These are phyloP conservation scores for Prunus salicina DNA, from an alignment of 306 rosid species.

Conservation along the genomic window DNA sequence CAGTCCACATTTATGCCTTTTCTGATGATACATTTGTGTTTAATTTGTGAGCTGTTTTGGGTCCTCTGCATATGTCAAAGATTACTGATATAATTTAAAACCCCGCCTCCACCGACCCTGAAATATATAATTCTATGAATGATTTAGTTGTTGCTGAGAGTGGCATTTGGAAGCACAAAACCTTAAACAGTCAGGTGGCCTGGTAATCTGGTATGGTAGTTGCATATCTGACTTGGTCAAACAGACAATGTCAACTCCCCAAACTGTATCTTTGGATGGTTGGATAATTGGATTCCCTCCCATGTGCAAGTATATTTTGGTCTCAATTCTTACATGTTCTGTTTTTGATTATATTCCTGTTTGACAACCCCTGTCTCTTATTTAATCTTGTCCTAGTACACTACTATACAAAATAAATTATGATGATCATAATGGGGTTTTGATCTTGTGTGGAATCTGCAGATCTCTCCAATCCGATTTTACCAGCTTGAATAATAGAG, in stretches of 20 bases:
- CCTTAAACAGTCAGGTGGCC: background rate
- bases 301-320: conserved; percentile 42
- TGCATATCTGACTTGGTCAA: conserved; percentile 39
- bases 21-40: background rate
- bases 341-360: conserved; percentile 4
- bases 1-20: background rate
- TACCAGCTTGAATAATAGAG: conserved; percentile 38
- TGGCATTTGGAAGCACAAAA: background rate
- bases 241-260: conserved; percentile 38
- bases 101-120: no score
- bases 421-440: background rate
- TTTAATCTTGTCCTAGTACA: background rate
- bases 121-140: background rate
- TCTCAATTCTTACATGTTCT: conserved; percentile 8
- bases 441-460: conserved; percentile 10
- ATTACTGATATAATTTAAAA: no score
- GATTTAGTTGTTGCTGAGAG: background rate
- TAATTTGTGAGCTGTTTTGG: background rate
- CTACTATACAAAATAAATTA: background rate
- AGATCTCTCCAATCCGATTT: conserved; percentile 66
- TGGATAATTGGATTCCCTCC: conserved; percentile 39
- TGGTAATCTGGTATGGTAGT: conserved; percentile 1
- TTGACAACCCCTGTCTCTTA: background rate
- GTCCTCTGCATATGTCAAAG: no score
- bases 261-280: conserved; percentile 21